Conservation (phyloP, 257 asterid genomes). For the Verbascum thapsus region DNA sequence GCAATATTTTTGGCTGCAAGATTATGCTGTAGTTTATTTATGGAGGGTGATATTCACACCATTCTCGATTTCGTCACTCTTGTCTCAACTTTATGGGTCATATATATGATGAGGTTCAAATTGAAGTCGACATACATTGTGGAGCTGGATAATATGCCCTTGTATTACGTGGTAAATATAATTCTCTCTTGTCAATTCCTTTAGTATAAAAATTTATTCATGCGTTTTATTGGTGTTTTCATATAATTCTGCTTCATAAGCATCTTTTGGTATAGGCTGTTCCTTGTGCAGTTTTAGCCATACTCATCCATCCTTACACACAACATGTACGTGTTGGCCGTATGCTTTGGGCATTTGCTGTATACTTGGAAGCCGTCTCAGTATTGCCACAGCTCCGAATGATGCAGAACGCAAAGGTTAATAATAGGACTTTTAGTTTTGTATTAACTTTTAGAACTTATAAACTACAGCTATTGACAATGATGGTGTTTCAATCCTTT, state of each 20-base stretch:
- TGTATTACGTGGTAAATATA: conserved; percentile 61
- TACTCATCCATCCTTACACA: conserved; percentile 66
- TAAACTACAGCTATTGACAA: not conserved
- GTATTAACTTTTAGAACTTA: not conserved
- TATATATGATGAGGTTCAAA: conserved; percentile 80
- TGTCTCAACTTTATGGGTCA: conserved; percentile 83
- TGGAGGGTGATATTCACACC: conserved; percentile 93
- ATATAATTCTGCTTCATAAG: no score
- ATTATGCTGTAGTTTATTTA: conserved; percentile 54
- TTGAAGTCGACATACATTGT: conserved; percentile 68
- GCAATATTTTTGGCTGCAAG: conserved; percentile 78
- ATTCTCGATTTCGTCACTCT: conserved; percentile 78
- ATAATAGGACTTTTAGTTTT: not conserved
- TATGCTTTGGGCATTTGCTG: conserved; percentile 80
- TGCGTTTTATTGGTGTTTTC: no score
- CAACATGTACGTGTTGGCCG: conserved; percentile 43
- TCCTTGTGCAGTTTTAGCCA: conserved; percentile 64
- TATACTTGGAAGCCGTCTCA: conserved; percentile 77
- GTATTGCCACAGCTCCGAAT: conserved; percentile 91
- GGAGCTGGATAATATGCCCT: conserved; percentile 70
- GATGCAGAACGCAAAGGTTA: conserved; percentile 88
- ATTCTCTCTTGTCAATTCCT: not conserved
- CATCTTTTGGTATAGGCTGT: conserved; percentile 40
- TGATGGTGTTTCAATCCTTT: not conserved
- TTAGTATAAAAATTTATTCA: not conserved